These are phyloP conservation scores for Globisporangium spiculum DNA, from an alignment of 352 stramenopile species.

Conservation along the genomic window DNA sequence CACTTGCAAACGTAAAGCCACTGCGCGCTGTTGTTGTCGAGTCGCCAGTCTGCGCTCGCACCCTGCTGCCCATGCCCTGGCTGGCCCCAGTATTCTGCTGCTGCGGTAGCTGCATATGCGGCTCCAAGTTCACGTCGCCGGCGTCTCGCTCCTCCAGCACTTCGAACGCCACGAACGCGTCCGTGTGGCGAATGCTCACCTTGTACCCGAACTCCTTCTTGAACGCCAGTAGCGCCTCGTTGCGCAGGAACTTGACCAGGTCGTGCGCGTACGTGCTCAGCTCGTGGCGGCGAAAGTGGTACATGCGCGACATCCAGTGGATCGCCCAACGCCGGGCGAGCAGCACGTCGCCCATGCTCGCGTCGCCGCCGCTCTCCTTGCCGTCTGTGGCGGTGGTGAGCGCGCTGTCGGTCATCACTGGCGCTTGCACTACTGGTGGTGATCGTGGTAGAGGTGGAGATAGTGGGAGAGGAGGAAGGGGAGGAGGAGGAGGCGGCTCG, in stretches of 20 bases:
- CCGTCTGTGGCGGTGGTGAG: neutral
- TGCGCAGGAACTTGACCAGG: conserved; percentile 60
- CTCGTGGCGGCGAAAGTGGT: conserved; percentile 46
- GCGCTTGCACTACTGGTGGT: neutral
- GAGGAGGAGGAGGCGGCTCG: neutral
- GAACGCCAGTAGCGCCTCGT: conserved; percentile 38
- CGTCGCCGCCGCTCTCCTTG: conserved; percentile 1
- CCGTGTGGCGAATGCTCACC: conserved; percentile 54
- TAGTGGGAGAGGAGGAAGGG: neutral
- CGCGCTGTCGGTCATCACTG: neutral
- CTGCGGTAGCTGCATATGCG: conserved; percentile 1
- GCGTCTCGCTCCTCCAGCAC: conserved; percentile 47
- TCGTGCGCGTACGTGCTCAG: conserved; percentile 60
- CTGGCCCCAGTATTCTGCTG: neutral
- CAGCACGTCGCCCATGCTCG: conserved; percentile 57
- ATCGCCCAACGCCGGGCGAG: conserved; percentile 49
- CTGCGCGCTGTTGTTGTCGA: neutral
- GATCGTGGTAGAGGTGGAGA: neutral
- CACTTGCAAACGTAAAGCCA: conserved; percentile 3
- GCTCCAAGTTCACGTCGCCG: conserved; percentile 6
- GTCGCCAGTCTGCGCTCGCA: neutral
- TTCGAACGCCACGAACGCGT: conserved; percentile 54
- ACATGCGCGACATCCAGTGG: conserved; percentile 64
- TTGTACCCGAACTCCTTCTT: conserved; percentile 60
- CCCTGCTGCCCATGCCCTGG: neutral